These are phyloP conservation scores for Deuterostichococcus epilithicus DNA, from an alignment of 139 green algal species.

Conservation along the genomic window DNA sequence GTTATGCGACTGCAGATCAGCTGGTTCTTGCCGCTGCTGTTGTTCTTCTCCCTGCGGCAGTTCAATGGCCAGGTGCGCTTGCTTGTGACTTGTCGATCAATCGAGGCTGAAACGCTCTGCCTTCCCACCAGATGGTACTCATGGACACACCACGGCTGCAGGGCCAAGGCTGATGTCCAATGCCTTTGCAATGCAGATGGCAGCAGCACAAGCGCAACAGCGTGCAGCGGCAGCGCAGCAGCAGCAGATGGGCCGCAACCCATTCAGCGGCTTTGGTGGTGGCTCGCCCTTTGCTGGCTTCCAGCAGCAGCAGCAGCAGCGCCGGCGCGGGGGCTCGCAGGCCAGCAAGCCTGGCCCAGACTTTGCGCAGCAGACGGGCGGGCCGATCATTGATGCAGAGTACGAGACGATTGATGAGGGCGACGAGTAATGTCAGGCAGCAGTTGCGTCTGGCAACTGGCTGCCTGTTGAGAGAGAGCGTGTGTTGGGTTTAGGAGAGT, in stretches of 20 bases:
- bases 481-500: no score
- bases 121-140: no score
- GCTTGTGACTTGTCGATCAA: neutral
- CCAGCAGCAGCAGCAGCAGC: no score
- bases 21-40: neutral
- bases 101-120: no score
- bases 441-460: neutral
- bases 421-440: neutral
- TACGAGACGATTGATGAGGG: neutral
- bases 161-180: no score
- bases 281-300: neutral
- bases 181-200: neutral
- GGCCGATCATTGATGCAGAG: neutral
- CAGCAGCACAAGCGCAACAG: neutral
- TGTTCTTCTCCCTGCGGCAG: neutral
- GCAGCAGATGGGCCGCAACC: neutral
- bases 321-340: no score
- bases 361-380: neutral
- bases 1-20: neutral
- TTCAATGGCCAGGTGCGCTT: neutral
- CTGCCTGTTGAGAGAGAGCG: no score
- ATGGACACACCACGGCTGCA: no score
- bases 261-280: no score
- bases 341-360: neutral
- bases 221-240: neutral